Evolutionary conservation across 2,329 filamentous ascomycete genomes (phyloP), one percentile per base, ranked within the genome.

Genomic region (Clathrospora elynae): DNA sequence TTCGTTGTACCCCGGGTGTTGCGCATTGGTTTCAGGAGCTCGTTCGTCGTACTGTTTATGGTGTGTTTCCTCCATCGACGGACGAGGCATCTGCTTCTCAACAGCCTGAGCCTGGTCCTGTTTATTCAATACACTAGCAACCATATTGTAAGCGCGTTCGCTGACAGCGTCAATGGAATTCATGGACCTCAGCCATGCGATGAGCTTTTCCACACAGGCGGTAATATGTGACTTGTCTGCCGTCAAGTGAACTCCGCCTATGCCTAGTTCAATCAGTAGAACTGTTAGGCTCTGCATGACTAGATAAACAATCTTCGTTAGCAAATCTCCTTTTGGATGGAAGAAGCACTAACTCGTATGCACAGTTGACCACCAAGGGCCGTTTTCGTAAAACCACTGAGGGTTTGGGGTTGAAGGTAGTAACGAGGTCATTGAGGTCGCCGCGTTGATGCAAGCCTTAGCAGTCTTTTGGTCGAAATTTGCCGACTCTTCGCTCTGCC

Each of bases 341-440:
- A 8, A 6, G 14, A 24, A 34, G 13, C 5, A 14, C 44, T 25
- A 37, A 51, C 51, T 49, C n/a, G 50, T 56, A 32, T 64, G 61
- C 11, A 73, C 51, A 10, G 67, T 46, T 29, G 51, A 66, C 70
- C 70, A 74, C 72, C 71, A 74, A 4, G 71, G 71, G 9, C 53
- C 53, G 10, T 48, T 38, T 4, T 35, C 13, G 17, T 59, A 61
- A 7, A 59, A 28, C 46, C 46, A 55, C 2, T n/a, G 20, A 9
- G 24, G 37, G 39, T 64, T 54, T 0, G 57, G 46, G 12, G 57
- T 31, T 7, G 62, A 54, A 4, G 70, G 71, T 3, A 73, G 48
- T 2, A 69, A 30, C 1, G 54, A 40, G 1, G 67, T 35, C n/a
- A 73, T 39, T n/a, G n/a, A n/a, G n/a, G 6, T 50, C 46, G 71